Base-by-base conservation (phyloP, 805 yeast genomes). In the Starmerella vaccinii region DNA sequence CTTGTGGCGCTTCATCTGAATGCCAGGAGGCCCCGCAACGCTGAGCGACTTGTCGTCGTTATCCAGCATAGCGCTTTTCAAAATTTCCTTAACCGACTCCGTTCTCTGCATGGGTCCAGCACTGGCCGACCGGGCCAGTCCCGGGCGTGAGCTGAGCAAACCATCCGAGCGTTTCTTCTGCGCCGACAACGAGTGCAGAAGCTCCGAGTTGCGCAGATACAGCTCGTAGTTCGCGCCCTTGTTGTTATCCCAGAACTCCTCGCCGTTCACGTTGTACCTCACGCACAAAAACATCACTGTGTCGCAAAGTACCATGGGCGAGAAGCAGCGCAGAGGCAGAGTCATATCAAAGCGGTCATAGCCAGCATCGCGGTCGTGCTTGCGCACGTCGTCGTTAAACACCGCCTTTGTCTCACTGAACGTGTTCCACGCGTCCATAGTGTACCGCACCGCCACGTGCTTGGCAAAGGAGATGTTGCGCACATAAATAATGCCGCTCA, bases 211-310 rank as follows among this genome's bases (percentile, higher is more conserved):
- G 32, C 64, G 67, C 52, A 77, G 72, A 34, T 64, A 64, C 16
- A 86, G 65, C 39, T 69, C 72, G 65, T 82, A 86, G 66, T 86
- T 86, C 41, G 66, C 63, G 47, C 62, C 61, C 34, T 66, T 55
- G 66, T 86, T 87, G 68, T 84, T 86, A 64, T 86, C 95, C 95
- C 95, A 86, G 61, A 63, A 75, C 57, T 80, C 88, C 41, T 61
- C 59, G 15, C 73, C 73, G 39, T 67, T 64, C 18, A 77, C 66
- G 43, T 62, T 59, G 63, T 76, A 84, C 49, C 75, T 72, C 38
- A 82, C 73, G 59, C 94, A 84, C 58, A 84, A 68, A 40, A 70
- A 66, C 56, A 75, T 59, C 16, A 67, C 54, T 34, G 64, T 62
- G 39, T 59, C 48, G 26, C 62, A 57, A 42, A 70, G 58, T 27